Evolutionary conservation across 2,329 filamentous ascomycete species (phyloP).

Genomic region (Aureobasidium sp.): DNA sequence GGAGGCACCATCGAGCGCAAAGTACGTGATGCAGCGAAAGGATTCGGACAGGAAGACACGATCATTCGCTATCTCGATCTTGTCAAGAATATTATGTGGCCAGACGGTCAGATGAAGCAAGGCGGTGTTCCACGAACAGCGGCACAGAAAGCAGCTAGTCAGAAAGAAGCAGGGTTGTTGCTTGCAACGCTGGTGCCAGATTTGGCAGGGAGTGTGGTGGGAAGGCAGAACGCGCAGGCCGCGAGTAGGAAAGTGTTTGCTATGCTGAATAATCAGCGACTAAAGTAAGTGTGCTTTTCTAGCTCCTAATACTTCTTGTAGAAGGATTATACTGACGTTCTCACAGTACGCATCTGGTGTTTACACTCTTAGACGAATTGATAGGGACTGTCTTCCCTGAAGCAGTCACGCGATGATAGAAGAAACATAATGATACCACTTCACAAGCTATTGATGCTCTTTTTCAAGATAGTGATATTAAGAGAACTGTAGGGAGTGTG

Average conservation of each 20-base stretch:
- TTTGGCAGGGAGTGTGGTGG: slow-evolving; percentile 85
- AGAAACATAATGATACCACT: neutral
- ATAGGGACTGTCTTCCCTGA: slow-evolving; percentile 36
- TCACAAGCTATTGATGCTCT: neutral
- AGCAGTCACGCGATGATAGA: slow-evolving; percentile 10
- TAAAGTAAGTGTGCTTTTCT: slow-evolving; percentile 60
- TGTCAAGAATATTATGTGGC: slow-evolving; percentile 75
- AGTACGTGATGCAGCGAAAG: slow-evolving; percentile 73
- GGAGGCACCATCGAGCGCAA: slow-evolving; percentile 95
- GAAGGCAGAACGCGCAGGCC: slow-evolving; percentile 80
- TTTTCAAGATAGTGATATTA: no score
- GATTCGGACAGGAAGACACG: slow-evolving; percentile 67
- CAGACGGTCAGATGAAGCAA: slow-evolving; percentile 50
- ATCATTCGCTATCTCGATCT: slow-evolving; percentile 66
- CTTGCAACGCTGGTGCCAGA: slow-evolving; percentile 85
- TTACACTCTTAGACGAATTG: slow-evolving; percentile 41
- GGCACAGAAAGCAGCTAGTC: slow-evolving; percentile 68
- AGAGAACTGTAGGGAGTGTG: neutral
- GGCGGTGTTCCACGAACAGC: slow-evolving; percentile 49
- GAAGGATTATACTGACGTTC: slow-evolving; percentile 16
- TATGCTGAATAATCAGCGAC: slow-evolving; percentile 77
- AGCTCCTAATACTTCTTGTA: neutral
- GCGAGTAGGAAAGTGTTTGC: slow-evolving; percentile 85
- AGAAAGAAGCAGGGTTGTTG: slow-evolving; percentile 81
- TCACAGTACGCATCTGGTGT: slow-evolving; percentile 40